Evolutionary conservation across 2,329 filamentous ascomycete genomes (phyloP), one percentile per base, ranked within the genome.

Genomic region (Cadophora luteo-olivacea): DNA sequence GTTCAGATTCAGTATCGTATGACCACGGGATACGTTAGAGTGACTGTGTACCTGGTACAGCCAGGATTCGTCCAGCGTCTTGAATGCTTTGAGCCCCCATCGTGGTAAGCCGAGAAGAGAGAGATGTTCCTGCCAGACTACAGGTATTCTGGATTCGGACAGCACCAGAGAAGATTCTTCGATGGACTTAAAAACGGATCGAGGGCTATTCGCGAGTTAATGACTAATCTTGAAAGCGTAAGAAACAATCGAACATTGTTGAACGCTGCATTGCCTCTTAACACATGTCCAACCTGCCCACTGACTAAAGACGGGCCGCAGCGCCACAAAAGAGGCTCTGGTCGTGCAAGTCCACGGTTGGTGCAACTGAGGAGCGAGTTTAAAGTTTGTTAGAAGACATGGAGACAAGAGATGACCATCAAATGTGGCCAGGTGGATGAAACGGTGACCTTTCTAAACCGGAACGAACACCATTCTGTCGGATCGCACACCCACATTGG

Each of bases 1-100:
- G 32, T 22, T 61, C 33, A 33, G 24, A 33, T 48, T 61, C 19
- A 61, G 58, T 9, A n/a, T 61, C n/a, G 32, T 58, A 29, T 58
- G 32, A 58, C 54, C 6, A 58, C n/a, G 32, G 25, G n/a, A 38
- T 58, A 38, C 54, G 54, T 24, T 29, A 38, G 32, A 38, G 29
- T 32, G 29, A 24, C 8, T 48, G 32, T 32, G 7, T 58, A 61
- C 58, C n/a, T 48, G 38, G 25, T 61, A 48, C 58, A 61, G 58
- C 38, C 58, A 61, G 36, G 24, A 25, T 61, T 48, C 36, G 6
- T 61, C 22, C n/a, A 61, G 25, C 19, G 58, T 16, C 32, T 32
- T 48, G 29, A 61, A 48, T 7, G 38, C 9, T 22, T 32, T 32
- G 8, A 33, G 22, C 22, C 38, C 58, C 9, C 38, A 36, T 32